Conservation (phyloP, 371 early-diverging fungal genomes). For the Mortierella sp. region DNA sequence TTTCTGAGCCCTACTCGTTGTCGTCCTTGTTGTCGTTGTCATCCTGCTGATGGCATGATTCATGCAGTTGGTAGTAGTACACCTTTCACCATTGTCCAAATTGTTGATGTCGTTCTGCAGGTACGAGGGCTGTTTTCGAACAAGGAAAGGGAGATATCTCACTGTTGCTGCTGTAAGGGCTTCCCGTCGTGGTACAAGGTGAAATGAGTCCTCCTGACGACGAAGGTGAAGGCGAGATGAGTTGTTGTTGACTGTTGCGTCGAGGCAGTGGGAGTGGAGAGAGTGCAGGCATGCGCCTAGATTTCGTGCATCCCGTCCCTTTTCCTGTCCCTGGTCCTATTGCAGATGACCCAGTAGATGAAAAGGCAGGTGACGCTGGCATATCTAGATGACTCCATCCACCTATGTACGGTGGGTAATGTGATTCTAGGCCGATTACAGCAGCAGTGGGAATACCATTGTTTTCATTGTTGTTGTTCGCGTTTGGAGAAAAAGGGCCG, state of each 20-base stretch:
- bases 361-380: background rate
- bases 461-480: background rate
- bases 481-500: background rate
- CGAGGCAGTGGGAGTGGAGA: background rate
- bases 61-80: background rate
- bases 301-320: background rate
- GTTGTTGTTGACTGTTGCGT: background rate
- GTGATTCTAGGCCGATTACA: background rate
- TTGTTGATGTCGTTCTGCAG: background rate
- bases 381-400: background rate
- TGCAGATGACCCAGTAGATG: background rate
- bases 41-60: background rate
- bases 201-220: background rate
- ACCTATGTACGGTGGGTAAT: background rate
- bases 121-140: background rate
- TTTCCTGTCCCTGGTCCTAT: background rate
- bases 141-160: background rate
- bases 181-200: background rate
- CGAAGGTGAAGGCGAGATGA: background rate
- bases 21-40: background rate
- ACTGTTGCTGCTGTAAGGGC: background rate
- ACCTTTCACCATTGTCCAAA: too few relatives aligned
- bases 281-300: conserved; percentile 11
- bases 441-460: background rate
- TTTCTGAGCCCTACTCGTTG: background rate